These are phyloP conservation scores for Debaryomycetaceae sp. DNA, from an alignment of 1,139 yeast genomes.

Conservation along the genomic window DNA sequence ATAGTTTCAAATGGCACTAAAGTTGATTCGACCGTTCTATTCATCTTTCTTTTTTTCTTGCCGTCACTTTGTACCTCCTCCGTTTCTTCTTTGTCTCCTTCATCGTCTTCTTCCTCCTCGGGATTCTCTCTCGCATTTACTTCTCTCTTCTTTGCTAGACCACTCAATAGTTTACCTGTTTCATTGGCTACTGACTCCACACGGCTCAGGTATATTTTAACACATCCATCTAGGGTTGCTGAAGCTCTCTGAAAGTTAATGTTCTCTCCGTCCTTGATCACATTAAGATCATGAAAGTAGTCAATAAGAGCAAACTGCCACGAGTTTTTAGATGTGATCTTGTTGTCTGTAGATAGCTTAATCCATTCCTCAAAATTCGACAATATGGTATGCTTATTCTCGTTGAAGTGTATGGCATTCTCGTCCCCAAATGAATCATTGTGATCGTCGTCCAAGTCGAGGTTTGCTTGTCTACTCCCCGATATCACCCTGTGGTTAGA, in stretches of 20 bases:
- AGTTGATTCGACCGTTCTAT: constrained; percentile 41
- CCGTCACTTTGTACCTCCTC: constrained; percentile 14
- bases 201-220: constrained; percentile 47
- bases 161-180: constrained; percentile 81
- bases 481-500: constrained; percentile 14
- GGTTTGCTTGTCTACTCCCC: constrained; percentile 15
- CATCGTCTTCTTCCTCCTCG: constrained; percentile 18
- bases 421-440: constrained; percentile 27
- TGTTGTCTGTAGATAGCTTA: constrained; percentile 84
- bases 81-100: constrained; percentile 11
- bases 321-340: constrained; percentile 60
- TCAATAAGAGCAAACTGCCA: constrained; percentile 85
- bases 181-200: constrained; percentile 92
- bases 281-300: constrained; percentile 56
- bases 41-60: constrained; percentile 33
- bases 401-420: constrained; percentile 43
- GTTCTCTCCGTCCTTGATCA: constrained; percentile 43
- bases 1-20: constrained; percentile 56
- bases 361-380: constrained; percentile 87
- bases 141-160: constrained; percentile 41
- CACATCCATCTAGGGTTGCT: constrained; percentile 40
- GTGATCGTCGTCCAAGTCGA: constrained; percentile 18
- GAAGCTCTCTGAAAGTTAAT: constrained; percentile 43
- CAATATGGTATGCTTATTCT: constrained; percentile 43
- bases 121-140: constrained; percentile 15